Evolutionary conservation across 805 yeast species (phyloP).

Genomic region (Schizosaccharomyces octosporus): DNA sequence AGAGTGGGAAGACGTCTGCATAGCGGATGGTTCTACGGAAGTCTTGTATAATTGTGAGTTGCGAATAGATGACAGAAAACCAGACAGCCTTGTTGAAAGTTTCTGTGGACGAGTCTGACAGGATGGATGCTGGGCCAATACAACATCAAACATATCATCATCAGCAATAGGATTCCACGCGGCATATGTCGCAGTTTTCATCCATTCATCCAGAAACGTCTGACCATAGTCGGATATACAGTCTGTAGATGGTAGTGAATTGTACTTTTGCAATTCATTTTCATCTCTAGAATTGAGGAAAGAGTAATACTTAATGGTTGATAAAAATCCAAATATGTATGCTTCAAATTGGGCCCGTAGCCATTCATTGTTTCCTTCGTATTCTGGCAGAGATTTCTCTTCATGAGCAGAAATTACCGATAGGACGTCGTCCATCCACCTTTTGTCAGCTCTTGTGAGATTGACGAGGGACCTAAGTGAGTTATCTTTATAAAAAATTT

Average conservation of each 20-base stretch:
- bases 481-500: constrained; percentile 21
- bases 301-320: constrained; percentile 44
- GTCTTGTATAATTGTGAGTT: too few relatives aligned
- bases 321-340: constrained; percentile 49
- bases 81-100: background rate
- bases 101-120: background rate
- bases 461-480: constrained; percentile 20
- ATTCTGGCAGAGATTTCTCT: constrained; percentile 9
- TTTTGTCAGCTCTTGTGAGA: constrained; percentile 38
- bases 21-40: background rate
- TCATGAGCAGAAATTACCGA: constrained; percentile 24
- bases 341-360: constrained; percentile 76
- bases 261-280: constrained; percentile 3
- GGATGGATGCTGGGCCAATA: constrained; percentile 21
- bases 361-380: constrained; percentile 64
- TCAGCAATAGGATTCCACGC: constrained; percentile 35
- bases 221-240: constrained; percentile 21
- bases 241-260: constrained; percentile 13
- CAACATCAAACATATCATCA: constrained; percentile 41
- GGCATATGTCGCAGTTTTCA: constrained; percentile 26
- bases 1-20: background rate
- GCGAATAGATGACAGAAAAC: background rate
- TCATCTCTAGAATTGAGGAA: constrained; percentile 19
- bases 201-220: constrained; percentile 30
- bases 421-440: constrained; percentile 40